Evolutionary conservation across 805 yeast genomes (phyloP).

Genomic region (Ogataea trehaloabstinens): DNA sequence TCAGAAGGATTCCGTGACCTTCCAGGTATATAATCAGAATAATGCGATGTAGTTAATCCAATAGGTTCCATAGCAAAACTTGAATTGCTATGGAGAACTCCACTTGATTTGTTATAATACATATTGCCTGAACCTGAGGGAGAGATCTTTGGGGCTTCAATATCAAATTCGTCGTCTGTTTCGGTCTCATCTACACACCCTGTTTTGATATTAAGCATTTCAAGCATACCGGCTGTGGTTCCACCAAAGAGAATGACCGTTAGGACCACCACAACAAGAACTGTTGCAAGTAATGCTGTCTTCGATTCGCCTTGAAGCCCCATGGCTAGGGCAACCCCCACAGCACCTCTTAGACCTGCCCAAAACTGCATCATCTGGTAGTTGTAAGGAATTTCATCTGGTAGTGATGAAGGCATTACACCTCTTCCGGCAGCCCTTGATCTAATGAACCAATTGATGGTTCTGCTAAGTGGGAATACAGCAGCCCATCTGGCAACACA

Average conservation of each 20-base stretch:
- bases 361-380: conserved; percentile 99
- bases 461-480: conserved; percentile 86
- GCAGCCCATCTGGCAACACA: conserved; percentile 97
- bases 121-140: conserved; percentile 10
- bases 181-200: conserved; percentile 84
- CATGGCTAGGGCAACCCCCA: conserved; percentile 98
- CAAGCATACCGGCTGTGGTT: conserved; percentile 97
- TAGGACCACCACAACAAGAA: conserved; percentile 90
- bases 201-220: conserved; percentile 85
- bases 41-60: conserved; percentile 7
- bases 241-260: conserved; percentile 98
- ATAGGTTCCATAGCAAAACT: conserved; percentile 9
- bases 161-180: conserved; percentile 93
- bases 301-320: conserved; percentile 95
- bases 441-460: conserved; percentile 76
- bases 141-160: conserved; percentile 59
- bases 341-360: conserved; percentile 99
- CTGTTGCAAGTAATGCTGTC: conserved; percentile 86
- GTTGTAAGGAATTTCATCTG: conserved; percentile 90
- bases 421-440: conserved; percentile 55
- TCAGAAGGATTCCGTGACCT: conserved; percentile 26
- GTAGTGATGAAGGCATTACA: conserved; percentile 35
- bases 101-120: conserved; percentile 1
- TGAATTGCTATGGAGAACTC: conserved; percentile 6
- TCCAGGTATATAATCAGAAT: conserved; percentile 20